Conservation (phyloP, 306 rosid species). For the Spatholobus suberectus region DNA sequence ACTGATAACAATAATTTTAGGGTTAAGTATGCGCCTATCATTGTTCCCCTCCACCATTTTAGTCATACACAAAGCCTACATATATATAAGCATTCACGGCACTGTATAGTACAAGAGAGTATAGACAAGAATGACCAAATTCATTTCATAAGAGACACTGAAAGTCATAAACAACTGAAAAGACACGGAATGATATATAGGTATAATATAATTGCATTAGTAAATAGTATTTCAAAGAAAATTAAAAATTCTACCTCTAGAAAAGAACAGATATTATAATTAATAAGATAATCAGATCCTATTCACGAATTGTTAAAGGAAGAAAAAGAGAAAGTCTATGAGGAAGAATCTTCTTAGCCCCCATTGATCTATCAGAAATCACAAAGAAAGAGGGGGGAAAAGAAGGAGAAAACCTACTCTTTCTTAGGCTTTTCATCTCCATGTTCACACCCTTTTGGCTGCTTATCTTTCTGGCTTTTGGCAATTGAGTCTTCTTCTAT, state of each 20-base stretch:
- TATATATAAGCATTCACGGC: conserved; percentile 9
- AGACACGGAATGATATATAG: neutral
- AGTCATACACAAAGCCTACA: conserved; percentile 19
- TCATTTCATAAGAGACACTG: conserved; percentile 6
- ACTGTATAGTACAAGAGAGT: neutral
- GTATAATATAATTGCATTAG: conserved; percentile 30
- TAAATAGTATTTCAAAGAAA: conserved; percentile 27
- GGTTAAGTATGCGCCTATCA: conserved; percentile 42
- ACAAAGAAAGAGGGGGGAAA: neutral
- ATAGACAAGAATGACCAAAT: conserved; percentile 36
- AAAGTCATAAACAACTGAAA: conserved; percentile 40
- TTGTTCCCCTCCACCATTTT: conserved; percentile 27
- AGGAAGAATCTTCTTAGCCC: neutral
- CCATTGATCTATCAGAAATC: conserved; percentile 31
- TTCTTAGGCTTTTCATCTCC: conserved; percentile 69
- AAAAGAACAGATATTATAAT: conserved; percentile 20
- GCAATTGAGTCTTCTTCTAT: conserved; percentile 64
- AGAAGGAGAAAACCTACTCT: conserved; percentile 59
- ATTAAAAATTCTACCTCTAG: conserved; percentile 27
- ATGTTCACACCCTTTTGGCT: conserved; percentile 54
- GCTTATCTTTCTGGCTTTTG: conserved; percentile 63
- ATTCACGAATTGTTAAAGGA: conserved; percentile 7
- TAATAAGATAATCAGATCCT: conserved; percentile 22
- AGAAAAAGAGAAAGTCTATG: conserved; percentile 4
- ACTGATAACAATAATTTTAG: conserved; percentile 31